Evolutionary conservation across 805 yeast species (phyloP).

Genomic region (Teunomyces aglyptinius): DNA sequence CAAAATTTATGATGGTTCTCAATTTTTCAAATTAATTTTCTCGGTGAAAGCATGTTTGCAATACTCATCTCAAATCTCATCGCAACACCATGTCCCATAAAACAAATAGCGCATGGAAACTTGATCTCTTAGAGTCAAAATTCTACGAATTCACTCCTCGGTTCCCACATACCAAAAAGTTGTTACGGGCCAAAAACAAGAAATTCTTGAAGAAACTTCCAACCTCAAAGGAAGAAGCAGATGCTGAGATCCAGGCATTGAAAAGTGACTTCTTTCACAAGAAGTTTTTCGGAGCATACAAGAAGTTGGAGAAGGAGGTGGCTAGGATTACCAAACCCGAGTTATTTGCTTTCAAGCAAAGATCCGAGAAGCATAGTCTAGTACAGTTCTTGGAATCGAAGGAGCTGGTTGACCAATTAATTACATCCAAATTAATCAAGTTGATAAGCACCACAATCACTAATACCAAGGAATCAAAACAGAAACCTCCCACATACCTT

Average conservation of each 20-base stretch:
- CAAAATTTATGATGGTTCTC: neutral
- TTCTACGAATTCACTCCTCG: conserved; percentile 45
- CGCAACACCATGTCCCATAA: conserved; percentile 3
- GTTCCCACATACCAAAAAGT: conserved; percentile 47
- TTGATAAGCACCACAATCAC: conserved; percentile 25
- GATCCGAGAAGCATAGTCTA: conserved; percentile 12
- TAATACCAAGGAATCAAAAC: conserved; percentile 26
- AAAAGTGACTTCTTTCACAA: conserved; percentile 46
- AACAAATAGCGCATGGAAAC: conserved; percentile 49
- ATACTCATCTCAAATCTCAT: conserved; percentile 7
- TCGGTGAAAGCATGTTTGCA: neutral
- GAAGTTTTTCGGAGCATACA: conserved; percentile 47
- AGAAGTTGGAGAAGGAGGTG: conserved; percentile 41
- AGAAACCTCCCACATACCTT: conserved; percentile 36
- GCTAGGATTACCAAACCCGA: conserved; percentile 19
- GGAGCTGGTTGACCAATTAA: conserved; percentile 21
- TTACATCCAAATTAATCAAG: conserved; percentile 34
- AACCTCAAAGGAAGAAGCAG: conserved; percentile 41
- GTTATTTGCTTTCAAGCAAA: conserved; percentile 9
- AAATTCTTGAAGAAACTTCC: conserved; percentile 44
- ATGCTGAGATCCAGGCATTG: conserved; percentile 41
- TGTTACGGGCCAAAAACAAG: conserved; percentile 45
- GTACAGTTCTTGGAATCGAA: conserved; percentile 20
- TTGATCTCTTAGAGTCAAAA: conserved; percentile 56
- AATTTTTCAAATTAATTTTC: neutral